phyloP scores from a whole-genome alignment of 2,329 filamentous ascomycete genomes.

The Apiospora saccharicola region DNA sequence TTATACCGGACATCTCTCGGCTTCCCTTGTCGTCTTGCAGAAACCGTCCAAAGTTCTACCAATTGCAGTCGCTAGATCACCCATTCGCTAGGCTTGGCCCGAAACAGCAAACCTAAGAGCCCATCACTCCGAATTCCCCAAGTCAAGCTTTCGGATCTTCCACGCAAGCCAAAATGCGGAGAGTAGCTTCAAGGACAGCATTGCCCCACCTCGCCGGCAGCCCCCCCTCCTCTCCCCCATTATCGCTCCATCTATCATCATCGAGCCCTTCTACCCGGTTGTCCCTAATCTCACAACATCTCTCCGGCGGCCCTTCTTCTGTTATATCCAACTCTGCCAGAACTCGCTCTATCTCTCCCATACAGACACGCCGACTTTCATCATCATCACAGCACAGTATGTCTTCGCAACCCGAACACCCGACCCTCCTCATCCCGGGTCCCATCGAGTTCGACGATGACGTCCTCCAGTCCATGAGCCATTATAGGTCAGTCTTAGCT shows the following conservation, averaged over 20 bases:
- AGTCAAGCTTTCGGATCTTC: neutral
- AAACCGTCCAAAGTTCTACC: conserved; percentile 7
- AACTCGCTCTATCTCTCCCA: conserved; percentile 38
- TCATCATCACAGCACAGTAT: conserved; percentile 51
- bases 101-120: conserved; percentile 13
- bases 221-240: conserved; percentile 26
- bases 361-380: conserved; percentile 40
- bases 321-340: conserved; percentile 32
- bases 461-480: conserved; percentile 92
- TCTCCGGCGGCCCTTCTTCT: conserved; percentile 31
- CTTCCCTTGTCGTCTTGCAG: neutral
- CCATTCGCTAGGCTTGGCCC: conserved; percentile 9
- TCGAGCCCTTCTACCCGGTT: conserved; percentile 14
- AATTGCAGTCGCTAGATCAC: neutral
- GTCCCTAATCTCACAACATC: conserved; percentile 37
- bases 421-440: conserved; percentile 90
- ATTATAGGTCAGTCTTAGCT: conserved; percentile 75
- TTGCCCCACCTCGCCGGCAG: conserved; percentile 28
- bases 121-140: neutral
- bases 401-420: conserved; percentile 68
- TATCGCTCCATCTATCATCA: conserved; percentile 13
- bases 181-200: conserved; percentile 27
- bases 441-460: conserved; percentile 99
- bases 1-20: conserved; percentile 7
- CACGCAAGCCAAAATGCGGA: conserved; percentile 26